Conservation (phyloP, 2,329 filamentous ascomycete genomes). For the Pseudogymnoascus sp. region DNA sequence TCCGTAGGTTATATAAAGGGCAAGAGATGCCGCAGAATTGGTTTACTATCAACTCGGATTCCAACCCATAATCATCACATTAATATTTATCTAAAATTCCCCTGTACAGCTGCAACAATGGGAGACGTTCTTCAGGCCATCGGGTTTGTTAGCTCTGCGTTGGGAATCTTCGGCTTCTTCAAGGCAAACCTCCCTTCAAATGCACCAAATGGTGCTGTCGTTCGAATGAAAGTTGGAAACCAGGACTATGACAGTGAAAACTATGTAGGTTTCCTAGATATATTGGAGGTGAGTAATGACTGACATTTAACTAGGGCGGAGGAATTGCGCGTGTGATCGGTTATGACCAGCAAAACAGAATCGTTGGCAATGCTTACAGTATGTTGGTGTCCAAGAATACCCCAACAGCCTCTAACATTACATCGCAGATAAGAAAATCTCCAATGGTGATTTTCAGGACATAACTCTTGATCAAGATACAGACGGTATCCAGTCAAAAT, state of each 20-base stretch:
- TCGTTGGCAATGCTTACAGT: not conserved
- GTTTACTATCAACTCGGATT: not conserved
- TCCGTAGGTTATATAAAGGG: not conserved
- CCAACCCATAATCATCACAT: not conserved
- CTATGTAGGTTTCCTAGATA: not conserved
- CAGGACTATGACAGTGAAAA: not conserved
- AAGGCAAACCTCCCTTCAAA: not conserved
- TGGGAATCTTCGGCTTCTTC: not conserved
- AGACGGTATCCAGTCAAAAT: not conserved
- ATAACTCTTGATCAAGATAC: not conserved
- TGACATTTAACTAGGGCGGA: not conserved
- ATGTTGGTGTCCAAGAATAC: not conserved
- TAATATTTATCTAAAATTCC: not conserved
- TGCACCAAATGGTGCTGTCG: not conserved
- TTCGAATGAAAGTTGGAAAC: not conserved
- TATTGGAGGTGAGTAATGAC: not conserved
- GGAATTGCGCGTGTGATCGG: not conserved
- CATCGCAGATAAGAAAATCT: not conserved
- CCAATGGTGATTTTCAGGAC: not conserved
- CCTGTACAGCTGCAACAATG: not conserved
- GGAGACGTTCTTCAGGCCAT: not conserved
- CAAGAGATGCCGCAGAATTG: not conserved
- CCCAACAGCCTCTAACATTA: not conserved
- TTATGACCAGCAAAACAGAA: not conserved
- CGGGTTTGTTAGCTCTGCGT: not conserved